Base-by-base conservation (phyloP, 306 rosid species). In the Cucumis cinereus region DNA sequence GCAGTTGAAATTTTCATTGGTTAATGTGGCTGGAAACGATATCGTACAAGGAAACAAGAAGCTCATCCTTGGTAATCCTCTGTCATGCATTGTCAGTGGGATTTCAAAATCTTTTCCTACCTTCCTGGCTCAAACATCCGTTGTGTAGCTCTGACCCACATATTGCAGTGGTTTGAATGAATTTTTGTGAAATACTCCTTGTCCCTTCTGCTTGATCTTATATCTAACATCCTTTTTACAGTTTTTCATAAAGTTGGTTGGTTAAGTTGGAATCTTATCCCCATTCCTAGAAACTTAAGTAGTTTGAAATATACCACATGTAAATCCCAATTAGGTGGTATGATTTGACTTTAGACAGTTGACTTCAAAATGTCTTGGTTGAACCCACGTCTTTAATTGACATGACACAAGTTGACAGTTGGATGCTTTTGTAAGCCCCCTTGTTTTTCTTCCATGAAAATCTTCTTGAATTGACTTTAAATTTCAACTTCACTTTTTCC, bases 31-130 rank as follows among this genome's bases (percentile, higher is more conserved):
- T 30, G 99, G 99, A 78, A 89, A 84, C 79, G 99, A 95, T 83
- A 85, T 95, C 40, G 99, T 95, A 68, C 99, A 95, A 86, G 99
- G 97, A 89, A 95, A 95, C 81, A 95, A 95, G 88, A 95, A 95
- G 85, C 99, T 95, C 71, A 87, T 95, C 79, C 93, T 90, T 30
- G 96, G 99, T 95, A 91, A 80, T 49, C 79, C 70, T 79, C 20
- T 38, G 24, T 75, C 66, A 35, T 17, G 43, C 33, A 69, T 38
- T 35, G 53, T 35, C 19, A 38, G 52, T 67, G 10, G 22, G 47
- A 67, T 38, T 36, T 35, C 40, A 52, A 36, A 17, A 22, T 19
- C 40, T 10, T 67, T 40, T 20, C 16, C 9, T 68, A 68, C 17
- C 55, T 68, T 68, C 68, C 68, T 16, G 23, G 13, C 68, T 30